phyloP scores from a whole-genome alignment of 2,329 filamentous ascomycete species.

The Calonectria hongkongensis region DNA sequence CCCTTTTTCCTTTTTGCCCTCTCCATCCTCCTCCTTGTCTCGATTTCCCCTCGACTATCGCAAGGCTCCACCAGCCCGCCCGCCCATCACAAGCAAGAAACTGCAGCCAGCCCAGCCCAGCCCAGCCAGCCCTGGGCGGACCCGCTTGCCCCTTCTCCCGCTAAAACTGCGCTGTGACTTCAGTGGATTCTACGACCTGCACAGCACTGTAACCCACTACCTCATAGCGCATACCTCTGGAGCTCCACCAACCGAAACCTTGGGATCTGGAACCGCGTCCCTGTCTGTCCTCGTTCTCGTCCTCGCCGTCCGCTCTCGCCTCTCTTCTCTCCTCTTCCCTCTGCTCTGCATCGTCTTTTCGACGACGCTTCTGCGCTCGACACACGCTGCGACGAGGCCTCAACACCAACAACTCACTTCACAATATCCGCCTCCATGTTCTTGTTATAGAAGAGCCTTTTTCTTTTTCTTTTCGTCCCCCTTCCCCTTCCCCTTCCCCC shows the following conservation, averaged over 20 bases:
- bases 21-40: background rate
- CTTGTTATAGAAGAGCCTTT: constrained; percentile 60
- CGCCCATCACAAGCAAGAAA: constrained; percentile 19
- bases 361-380: constrained; percentile 45
- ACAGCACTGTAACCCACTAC: constrained; percentile 22
- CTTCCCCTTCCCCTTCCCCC: constrained; percentile 40
- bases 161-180: constrained; percentile 28
- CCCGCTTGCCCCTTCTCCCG: constrained; percentile 25
- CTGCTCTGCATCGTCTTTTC: constrained; percentile 45
- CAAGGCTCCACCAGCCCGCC: constrained; percentile 14
- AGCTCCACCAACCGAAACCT: constrained; percentile 37
- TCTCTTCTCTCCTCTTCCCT: constrained; percentile 45
- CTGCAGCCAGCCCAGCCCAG: background rate
- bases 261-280: constrained; percentile 31
- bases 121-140: constrained; percentile 22
- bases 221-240: constrained; percentile 26
- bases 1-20: background rate
- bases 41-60: constrained; percentile 12
- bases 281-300: constrained; percentile 19
- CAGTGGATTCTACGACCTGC: constrained; percentile 20
- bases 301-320: constrained; percentile 35
- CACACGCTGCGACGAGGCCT: constrained; percentile 21
- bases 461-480: constrained; percentile 44
- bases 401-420: constrained; percentile 19
- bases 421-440: constrained; percentile 55